These are phyloP conservation scores for Bombardia bombarda DNA, from an alignment of 495 filamentous ascomycete genomes.

Conservation along the genomic window DNA sequence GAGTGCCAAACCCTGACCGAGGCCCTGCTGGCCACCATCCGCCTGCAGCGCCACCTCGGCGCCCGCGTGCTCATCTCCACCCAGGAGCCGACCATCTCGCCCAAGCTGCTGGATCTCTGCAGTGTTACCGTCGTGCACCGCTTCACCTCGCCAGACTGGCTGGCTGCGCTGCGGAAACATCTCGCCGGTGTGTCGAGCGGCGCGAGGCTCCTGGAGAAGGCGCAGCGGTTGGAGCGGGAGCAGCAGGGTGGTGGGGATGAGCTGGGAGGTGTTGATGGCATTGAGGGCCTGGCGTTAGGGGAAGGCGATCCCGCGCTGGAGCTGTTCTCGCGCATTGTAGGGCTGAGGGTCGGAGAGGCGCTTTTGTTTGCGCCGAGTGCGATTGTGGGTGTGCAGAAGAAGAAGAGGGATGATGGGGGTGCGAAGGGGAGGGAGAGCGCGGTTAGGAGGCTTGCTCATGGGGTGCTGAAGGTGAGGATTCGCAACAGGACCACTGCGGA, in stretches of 20 bases:
- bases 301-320: conserved; percentile 22
- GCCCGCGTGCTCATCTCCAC: conserved; percentile 64
- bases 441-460: conserved; percentile 33
- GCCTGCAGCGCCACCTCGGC: conserved; percentile 63
- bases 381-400: conserved; percentile 33
- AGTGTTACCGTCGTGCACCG: conserved; percentile 68
- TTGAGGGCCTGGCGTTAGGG: too few species aligned
- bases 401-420: conserved; percentile 4
- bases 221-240: conserved; percentile 2
- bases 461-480: conserved; percentile 45
- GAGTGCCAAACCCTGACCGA: conserved; percentile 52
- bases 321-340: conserved; percentile 50
- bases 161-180: conserved; percentile 51
- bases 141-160: conserved; percentile 66
- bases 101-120: conserved; percentile 59
- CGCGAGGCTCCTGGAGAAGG: conserved; percentile 14
- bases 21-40: conserved; percentile 54
- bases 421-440: neutral
- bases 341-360: conserved; percentile 54
- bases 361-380: conserved; percentile 59
- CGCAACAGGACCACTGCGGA: conserved; percentile 47
- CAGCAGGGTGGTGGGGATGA: conserved; percentile 1
- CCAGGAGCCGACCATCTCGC: conserved; percentile 71
- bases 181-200: conserved; percentile 42
- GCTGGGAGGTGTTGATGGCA: conserved; percentile 4